Conservation (phyloP, 2,329 filamentous ascomycete species). For the Sphaerulina vaccinii region DNA sequence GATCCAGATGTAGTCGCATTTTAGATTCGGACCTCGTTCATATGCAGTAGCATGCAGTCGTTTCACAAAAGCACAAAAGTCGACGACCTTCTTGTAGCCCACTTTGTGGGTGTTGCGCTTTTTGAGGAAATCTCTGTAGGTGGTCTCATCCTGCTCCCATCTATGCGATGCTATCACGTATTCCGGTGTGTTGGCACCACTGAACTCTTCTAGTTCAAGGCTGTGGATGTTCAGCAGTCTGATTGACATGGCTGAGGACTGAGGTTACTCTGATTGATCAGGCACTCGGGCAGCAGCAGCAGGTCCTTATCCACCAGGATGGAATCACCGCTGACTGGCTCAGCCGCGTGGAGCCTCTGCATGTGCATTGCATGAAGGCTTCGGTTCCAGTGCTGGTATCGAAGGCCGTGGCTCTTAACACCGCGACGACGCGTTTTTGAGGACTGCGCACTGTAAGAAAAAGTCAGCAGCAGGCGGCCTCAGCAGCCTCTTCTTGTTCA, state of each 20-base stretch:
- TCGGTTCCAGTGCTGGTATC: no score
- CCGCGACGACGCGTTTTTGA: no score
- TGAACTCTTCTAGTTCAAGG: slow-evolving; percentile 12
- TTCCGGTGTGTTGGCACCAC: background rate
- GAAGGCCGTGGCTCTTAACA: no score
- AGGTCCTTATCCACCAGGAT: slow-evolving; percentile 1
- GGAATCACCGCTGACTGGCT: slow-evolving; percentile 3
- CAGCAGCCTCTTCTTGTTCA: no score
- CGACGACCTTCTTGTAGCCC: slow-evolving; percentile 5
- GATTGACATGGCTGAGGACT: slow-evolving; percentile 7
- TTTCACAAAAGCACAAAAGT: slow-evolving; percentile 8
- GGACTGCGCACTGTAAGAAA: no score
- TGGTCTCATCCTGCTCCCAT: slow-evolving; percentile 14
- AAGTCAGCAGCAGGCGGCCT: no score
- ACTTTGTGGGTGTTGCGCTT: slow-evolving; percentile 11
- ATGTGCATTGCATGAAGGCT: no score
- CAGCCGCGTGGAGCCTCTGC: no score
- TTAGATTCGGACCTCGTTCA: background rate
- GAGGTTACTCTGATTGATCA: background rate
- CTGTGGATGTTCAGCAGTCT: slow-evolving; percentile 10
- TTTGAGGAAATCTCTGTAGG: slow-evolving; percentile 17
- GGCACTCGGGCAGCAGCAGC: slow-evolving; percentile 4
- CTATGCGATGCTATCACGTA: slow-evolving; percentile 19
- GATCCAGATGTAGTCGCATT: slow-evolving; percentile 22
- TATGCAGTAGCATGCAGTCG: background rate